Evolutionary conservation across 164 flowering plant genomes (phyloP).

Genomic region (Dillenia turbinata): DNA sequence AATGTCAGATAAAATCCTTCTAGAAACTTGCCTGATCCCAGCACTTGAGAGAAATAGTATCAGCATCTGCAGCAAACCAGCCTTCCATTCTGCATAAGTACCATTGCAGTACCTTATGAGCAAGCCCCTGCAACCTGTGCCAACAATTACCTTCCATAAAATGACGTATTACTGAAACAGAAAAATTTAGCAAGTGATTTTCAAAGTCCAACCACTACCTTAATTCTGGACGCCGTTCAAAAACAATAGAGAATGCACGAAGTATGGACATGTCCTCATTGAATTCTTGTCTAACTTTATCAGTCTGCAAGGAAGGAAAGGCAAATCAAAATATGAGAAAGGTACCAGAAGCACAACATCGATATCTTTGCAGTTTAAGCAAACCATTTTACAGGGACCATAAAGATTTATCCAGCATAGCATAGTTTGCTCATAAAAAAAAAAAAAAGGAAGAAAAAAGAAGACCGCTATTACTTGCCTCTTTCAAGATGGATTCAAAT

Average conservation of each 20-base stretch:
- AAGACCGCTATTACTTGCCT: conserved; percentile 37
- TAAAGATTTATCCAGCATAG: too few relatives aligned
- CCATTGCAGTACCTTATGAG: conserved; percentile 91
- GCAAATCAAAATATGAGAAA: not conserved
- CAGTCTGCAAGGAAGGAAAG: conserved; percentile 40
- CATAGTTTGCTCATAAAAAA: too few relatives aligned
- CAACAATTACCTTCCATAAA: not conserved
- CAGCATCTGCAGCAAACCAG: conserved; percentile 99
- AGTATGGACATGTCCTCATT: conserved; percentile 73
- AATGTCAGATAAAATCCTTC: not conserved
- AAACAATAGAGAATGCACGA: conserved; percentile 62
- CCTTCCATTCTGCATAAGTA: conserved; percentile 99
- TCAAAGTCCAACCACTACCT: conserved; percentile 34
- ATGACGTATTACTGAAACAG: not conserved
- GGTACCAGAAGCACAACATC: too few relatives aligned
- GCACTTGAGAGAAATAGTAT: conserved; percentile 71
- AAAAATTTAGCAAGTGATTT: not conserved
- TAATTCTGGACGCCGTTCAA: conserved; percentile 76
- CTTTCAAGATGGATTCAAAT: conserved; percentile 71
- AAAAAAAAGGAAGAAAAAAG: not conserved
- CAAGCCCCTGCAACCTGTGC: conserved; percentile 82
- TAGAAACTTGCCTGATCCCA: conserved; percentile 80
- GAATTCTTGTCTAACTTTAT: conserved; percentile 58
- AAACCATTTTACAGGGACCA: too few relatives aligned
- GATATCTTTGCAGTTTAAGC: too few relatives aligned